A percentile compares a stretch with the other conserved stretches of the same genome.
Evolutionary conservation across 352 stramenopile species (phyloP).

Genomic region (Phytophthora nicotianae): DNA sequence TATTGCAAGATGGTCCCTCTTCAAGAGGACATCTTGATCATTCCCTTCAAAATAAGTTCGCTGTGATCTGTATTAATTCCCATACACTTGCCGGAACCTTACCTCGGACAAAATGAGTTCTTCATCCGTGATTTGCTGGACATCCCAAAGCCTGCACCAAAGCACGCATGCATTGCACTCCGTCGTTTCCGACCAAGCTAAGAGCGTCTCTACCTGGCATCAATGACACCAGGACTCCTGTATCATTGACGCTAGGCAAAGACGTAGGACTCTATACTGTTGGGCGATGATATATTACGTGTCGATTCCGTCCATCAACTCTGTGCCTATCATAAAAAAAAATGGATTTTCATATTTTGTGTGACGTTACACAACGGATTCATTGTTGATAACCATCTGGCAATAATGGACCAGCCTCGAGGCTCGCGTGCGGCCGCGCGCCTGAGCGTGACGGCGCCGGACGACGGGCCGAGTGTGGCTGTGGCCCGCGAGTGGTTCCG

Average conservation of each 20-base stretch:
- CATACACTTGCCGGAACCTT: no score
- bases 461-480: constrained; percentile 35
- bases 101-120: no score
- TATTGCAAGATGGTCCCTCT: neutral
- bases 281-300: no score
- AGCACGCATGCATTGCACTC: neutral
- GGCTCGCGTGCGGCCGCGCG: constrained; percentile 21
- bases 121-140: constrained; percentile 4
- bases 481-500: constrained; percentile 59
- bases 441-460: constrained; percentile 28
- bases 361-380: neutral
- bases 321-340: neutral
- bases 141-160: neutral
- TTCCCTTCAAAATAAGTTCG: neutral
- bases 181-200: neutral
- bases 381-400: neutral
- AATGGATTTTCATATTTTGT: constrained; percentile 11
- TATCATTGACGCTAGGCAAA: no score
- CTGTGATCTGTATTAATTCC: no score
- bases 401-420: constrained; percentile 18
- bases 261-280: no score
- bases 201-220: no score
- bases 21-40: neutral
- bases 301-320: no score
- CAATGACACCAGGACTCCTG: neutral